Evolutionary conservation across 768 basidiomycete genomes (phyloP).

Genomic region (Boletus subparvulus): DNA sequence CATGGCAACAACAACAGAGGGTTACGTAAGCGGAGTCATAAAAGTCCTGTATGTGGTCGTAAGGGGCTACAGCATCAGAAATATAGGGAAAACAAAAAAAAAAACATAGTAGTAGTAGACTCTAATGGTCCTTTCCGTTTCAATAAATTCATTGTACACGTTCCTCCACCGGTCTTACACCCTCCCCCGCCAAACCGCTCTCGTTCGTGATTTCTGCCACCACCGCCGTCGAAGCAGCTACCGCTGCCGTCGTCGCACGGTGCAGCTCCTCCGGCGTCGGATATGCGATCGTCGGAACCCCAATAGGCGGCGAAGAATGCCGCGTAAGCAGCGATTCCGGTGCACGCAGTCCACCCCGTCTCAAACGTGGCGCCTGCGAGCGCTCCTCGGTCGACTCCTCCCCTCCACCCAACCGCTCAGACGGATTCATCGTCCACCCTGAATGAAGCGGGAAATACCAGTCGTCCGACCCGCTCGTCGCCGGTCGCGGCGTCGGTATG

Average conservation of each 20-base stretch:
- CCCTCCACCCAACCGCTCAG: conserved; percentile 22
- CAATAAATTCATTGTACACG: conserved; percentile 15
- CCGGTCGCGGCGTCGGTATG: conserved; percentile 33
- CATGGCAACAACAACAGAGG: conserved; percentile 35
- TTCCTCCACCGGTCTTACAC: conserved; percentile 9
- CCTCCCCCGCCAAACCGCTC: not conserved
- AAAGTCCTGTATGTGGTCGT: no score
- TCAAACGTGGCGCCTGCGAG: conserved; percentile 48
- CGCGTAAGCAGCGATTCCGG: conserved; percentile 59
- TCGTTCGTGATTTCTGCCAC: conserved; percentile 9
- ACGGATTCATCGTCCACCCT: conserved; percentile 15
- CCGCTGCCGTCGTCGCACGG: conserved; percentile 14
- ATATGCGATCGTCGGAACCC: conserved; percentile 23
- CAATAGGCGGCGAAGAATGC: conserved; percentile 39
- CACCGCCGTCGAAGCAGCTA: not conserved
- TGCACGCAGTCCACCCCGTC: conserved; percentile 65
- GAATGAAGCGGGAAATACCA: conserved; percentile 33
- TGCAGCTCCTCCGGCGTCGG: conserved; percentile 24
- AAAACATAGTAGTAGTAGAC: not conserved
- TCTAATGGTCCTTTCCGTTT: conserved; percentile 5
- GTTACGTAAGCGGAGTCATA: conserved; percentile 7
- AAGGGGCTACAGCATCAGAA: no score
- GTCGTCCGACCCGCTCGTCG: conserved; percentile 30
- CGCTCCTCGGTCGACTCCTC: conserved; percentile 39
- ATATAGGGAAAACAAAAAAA: not conserved